Conservation (phyloP, 1,284 basidiomycete species). For the Rhodotorula mucilaginosa region DNA sequence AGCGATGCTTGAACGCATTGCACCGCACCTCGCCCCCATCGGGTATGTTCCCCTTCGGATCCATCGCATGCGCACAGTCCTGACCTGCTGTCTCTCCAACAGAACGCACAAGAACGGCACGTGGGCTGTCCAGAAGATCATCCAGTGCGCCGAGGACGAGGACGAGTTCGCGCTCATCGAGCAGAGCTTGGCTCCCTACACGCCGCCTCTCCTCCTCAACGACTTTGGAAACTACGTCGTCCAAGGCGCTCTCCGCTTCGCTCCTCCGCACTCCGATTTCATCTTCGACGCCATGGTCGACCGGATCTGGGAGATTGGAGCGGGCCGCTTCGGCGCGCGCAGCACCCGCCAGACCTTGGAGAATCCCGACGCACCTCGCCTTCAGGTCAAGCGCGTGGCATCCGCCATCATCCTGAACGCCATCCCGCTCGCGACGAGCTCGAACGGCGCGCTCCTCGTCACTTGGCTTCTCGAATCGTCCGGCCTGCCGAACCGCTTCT, state of each 20-base stretch:
- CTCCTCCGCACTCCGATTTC: constrained; percentile 83
- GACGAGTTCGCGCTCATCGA: constrained; percentile 84
- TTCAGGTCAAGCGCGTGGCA: constrained; percentile 75
- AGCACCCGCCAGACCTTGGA: constrained; percentile 97
- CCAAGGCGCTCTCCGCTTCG: constrained; percentile 89
- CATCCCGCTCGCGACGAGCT: constrained; percentile 94
- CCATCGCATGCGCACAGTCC: accelerated
- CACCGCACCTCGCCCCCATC: constrained; percentile 92
- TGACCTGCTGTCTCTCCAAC: not conserved
- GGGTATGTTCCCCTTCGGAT: constrained; percentile 52
- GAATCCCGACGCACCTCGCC: constrained; percentile 71
- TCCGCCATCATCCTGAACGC: constrained; percentile 94
- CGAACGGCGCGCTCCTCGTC: constrained; percentile 89
- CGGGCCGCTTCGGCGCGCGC: constrained; percentile 82
- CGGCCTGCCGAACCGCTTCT: constrained; percentile 85
- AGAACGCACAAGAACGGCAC: constrained; percentile 97
- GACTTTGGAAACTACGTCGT: constrained; percentile 92
- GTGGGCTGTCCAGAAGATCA: constrained; percentile 99
- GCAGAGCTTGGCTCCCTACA: constrained; percentile 82
- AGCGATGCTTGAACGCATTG: constrained; percentile 88
- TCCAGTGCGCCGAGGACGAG: constrained; percentile 85
- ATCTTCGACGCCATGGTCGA: constrained; percentile 98
- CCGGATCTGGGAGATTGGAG: constrained; percentile 75
- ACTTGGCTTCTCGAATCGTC: constrained; percentile 97
- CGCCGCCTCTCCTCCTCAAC: constrained; percentile 80